These are phyloP conservation scores for Lepidium sativum DNA, from an alignment of 345 rosid genomes.

Conservation along the genomic window DNA sequence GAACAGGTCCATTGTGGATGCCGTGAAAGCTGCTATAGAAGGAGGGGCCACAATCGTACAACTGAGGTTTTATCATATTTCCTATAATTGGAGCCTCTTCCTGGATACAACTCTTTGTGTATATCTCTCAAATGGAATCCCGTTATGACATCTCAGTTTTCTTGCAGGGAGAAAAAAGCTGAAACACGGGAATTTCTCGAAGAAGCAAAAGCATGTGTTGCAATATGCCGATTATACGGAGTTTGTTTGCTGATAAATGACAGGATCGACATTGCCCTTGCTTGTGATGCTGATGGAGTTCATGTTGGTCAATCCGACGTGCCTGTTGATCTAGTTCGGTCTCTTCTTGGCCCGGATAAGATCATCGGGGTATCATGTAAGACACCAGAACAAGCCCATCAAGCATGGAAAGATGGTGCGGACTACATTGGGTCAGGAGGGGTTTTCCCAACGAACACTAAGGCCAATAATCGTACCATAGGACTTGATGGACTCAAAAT, in stretches of 20 bases:
- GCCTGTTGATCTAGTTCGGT: conserved; percentile 48
- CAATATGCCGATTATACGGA: conserved; percentile 45
- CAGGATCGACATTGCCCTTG: conserved; percentile 76
- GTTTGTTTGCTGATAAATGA: conserved; percentile 77
- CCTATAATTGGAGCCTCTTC: neutral
- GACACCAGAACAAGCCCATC: conserved; percentile 67
- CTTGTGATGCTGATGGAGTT: conserved; percentile 84
- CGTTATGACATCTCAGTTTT: neutral
- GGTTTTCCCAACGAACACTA: conserved; percentile 69
- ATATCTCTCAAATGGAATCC: neutral
- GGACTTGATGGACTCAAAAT: conserved; percentile 76
- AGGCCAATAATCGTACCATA: conserved; percentile 60
- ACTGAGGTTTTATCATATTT: conserved; percentile 42
- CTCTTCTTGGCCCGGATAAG: conserved; percentile 86
- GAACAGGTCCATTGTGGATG: conserved; percentile 55
- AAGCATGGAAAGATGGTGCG: conserved; percentile 85
- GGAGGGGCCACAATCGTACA: conserved; percentile 94
- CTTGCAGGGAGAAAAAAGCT: conserved; percentile 62
- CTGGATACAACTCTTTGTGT: neutral
- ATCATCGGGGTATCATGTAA: conserved; percentile 86
- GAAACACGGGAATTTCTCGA: conserved; percentile 58
- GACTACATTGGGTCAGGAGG: conserved; percentile 95
- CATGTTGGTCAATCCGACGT: conserved; percentile 89
- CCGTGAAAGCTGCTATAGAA: conserved; percentile 66
- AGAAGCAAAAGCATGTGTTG: conserved; percentile 63